Evolutionary conservation across 1,284 basidiomycete species (phyloP), one percentile per base, ranked within the genome.

Genomic region (Marasmius fiardii): DNA sequence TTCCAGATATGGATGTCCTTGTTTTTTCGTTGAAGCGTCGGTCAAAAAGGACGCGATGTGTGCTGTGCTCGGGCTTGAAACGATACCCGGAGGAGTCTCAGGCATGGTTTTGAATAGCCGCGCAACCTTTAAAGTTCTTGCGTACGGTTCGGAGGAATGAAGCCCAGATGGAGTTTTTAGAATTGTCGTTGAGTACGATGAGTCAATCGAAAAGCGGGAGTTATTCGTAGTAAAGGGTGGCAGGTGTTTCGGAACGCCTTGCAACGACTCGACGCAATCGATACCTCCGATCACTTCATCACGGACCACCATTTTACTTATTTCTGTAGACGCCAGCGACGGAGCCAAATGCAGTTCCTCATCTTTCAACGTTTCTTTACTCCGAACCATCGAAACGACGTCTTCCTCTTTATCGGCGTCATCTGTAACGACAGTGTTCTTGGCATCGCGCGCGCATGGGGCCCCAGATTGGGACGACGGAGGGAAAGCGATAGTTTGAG

Each of bases 301-400:
- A 20, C 55, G 50, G 31, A 58, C 48, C 11, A 52, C 54, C 57
- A 58, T 58, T 28, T 43, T 44, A n/a, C 31, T 44, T 4, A 51
- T 55, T 28, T 56, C 47, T 39, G 51, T 53, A 20, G 55, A 53
- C 21, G 53, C 43, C 14, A 55, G 51, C 18, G 8, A 4, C 33
- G 51, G 44, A 18, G 57, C 54, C 21, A 51, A 33, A 14, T 45
- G 50, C 49, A 44, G 54, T 37, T 23, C 49, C 6, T 33, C 45
- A 23, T 58, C 54, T 20, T 49, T 26, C 21, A 48, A 41, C 7
- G 47, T 50, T 16, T 55, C 52, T 51, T 16, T 50, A 50, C 18
- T 58, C 54, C 47, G 31, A 2, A 49, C 28, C 11, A 49, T 2
- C 24, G 47, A n/a, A 11, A 31, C 18, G 11, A 49, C 18, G 8